phyloP scores from a whole-genome alignment of 352 stramenopile species.

The Phytophthora multivora region DNA sequence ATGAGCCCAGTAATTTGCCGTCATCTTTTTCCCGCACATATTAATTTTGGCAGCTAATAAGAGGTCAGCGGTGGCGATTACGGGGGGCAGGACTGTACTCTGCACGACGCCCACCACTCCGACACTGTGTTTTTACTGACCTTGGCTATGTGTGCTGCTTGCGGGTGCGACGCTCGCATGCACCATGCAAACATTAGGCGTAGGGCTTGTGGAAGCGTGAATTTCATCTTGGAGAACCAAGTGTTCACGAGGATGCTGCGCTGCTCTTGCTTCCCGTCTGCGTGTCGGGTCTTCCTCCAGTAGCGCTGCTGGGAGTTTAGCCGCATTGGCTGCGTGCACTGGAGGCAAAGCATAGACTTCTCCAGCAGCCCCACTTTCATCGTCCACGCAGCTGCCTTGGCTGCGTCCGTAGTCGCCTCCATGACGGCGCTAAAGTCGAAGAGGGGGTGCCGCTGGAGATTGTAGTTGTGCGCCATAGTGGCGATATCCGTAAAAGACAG shows the following conservation, averaged over 20 bases:
- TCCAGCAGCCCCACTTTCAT: conserved; percentile 5
- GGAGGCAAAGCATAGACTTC: neutral
- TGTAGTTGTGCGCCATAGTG: conserved; percentile 8
- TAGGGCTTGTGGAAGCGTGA: neutral
- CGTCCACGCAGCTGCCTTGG: neutral
- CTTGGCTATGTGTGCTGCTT: conserved; percentile 6
- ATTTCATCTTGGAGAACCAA: too few relatives aligned
- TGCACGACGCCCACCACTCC: too few relatives aligned
- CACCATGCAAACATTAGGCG: conserved; percentile 7
- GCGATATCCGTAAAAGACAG: neutral
- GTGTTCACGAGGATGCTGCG: too few relatives aligned
- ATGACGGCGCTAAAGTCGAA: conserved; percentile 12
- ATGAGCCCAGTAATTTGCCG: too few relatives aligned
- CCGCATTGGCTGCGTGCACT: conserved; percentile 1
- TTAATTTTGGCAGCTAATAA: too few relatives aligned
- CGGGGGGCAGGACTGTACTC: too few relatives aligned
- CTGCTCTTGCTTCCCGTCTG: neutral
- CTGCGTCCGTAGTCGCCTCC: conserved; percentile 3
- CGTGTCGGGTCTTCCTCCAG: neutral
- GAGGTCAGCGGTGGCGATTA: too few relatives aligned
- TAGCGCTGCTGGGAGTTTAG: neutral
- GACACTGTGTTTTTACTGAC: too few relatives aligned
- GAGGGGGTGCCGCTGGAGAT: neutral
- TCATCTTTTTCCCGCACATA: too few relatives aligned
- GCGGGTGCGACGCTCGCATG: neutral